Percentiles rank a stretch among this genome's conserved stretches.
Conservation (phyloP, 2,329 filamentous ascomycete genomes). For the Stenocarpella maydis region DNA sequence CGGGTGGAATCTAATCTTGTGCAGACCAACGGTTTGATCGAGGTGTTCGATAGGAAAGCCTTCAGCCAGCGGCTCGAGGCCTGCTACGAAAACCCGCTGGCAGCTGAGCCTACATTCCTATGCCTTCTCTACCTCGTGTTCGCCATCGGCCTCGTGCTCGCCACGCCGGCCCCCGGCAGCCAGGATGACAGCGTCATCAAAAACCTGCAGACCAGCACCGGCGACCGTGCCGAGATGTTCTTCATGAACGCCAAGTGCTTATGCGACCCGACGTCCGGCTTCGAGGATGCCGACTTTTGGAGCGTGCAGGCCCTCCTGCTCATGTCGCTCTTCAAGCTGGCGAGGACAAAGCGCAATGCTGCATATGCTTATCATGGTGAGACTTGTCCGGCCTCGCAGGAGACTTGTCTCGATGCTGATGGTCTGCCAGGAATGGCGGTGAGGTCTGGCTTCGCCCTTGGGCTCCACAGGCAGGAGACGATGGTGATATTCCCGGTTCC, state of each 20-base stretch:
- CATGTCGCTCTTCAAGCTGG: slow-evolving; percentile 71
- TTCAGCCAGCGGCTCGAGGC: slow-evolving; percentile 60
- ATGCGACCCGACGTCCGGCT: slow-evolving; percentile 53
- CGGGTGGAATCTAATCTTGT: not conserved
- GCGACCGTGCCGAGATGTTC: slow-evolving; percentile 67
- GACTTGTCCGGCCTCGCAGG: slow-evolving; percentile 24
- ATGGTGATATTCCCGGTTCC: slow-evolving; percentile 59
- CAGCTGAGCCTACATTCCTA: slow-evolving; percentile 58
- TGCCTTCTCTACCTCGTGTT: slow-evolving; percentile 70
- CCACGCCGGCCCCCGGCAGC: slow-evolving; percentile 58
- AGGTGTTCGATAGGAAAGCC: slow-evolving; percentile 62
- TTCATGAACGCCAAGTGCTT: slow-evolving; percentile 67
- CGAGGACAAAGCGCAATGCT: slow-evolving; percentile 68
- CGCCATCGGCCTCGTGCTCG: slow-evolving; percentile 68
- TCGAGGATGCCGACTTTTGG: slow-evolving; percentile 71
- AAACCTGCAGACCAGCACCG: slow-evolving; percentile 54
- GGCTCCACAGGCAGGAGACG: slow-evolving; percentile 68
- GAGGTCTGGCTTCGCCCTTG: slow-evolving; percentile 67
- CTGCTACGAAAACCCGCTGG: slow-evolving; percentile 63
- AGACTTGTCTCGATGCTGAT: not conserved
- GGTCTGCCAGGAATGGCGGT: slow-evolving; percentile 64
- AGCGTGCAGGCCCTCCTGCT: slow-evolving; percentile 69
- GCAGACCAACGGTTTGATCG: slow-evolving; percentile 67
- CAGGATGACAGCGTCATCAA: slow-evolving; percentile 59
- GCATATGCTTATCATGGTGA: slow-evolving; percentile 69